Evolutionary conservation across 78 protist species (phyloP).

Genomic region (Polysphondylium violaceum): DNA sequence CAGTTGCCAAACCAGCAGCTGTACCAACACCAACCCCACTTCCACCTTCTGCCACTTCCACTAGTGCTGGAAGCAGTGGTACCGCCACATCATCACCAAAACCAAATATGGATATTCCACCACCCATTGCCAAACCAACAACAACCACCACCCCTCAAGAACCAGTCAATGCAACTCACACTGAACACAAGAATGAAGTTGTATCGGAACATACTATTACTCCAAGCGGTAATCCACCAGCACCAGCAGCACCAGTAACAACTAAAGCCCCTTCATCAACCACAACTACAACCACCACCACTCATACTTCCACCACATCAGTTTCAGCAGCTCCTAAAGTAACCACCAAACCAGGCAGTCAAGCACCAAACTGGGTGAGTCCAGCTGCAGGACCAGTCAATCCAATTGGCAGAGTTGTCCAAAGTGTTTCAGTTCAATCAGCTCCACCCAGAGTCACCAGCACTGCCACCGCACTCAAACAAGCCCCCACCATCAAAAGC

Average conservation of each 20-base stretch:
- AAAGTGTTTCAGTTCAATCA: slow-evolving; percentile 42
- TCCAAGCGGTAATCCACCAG: slow-evolving; percentile 43
- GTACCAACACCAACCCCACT: background rate
- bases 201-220: slow-evolving; percentile 21
- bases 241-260: background rate
- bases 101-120: slow-evolving; percentile 26
- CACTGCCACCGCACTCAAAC: slow-evolving; percentile 18
- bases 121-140: slow-evolving; percentile 30
- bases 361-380: slow-evolving; percentile 43
- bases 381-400: slow-evolving; percentile 27
- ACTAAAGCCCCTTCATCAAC: background rate
- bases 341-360: slow-evolving; percentile 6
- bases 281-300: background rate
- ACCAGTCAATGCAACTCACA: background rate
- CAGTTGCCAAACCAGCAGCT: background rate
- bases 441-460: slow-evolving; percentile 54
- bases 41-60: slow-evolving; percentile 2
- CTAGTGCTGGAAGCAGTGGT: background rate
- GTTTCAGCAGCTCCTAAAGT: background rate
- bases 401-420: slow-evolving; percentile 65
- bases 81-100: slow-evolving; percentile 11
- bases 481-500: background rate
- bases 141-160: background rate
- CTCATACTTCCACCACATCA: background rate
- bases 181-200: background rate